Conservation (phyloP, 306 rosid genomes). For the Fragaria iinumae region DNA sequence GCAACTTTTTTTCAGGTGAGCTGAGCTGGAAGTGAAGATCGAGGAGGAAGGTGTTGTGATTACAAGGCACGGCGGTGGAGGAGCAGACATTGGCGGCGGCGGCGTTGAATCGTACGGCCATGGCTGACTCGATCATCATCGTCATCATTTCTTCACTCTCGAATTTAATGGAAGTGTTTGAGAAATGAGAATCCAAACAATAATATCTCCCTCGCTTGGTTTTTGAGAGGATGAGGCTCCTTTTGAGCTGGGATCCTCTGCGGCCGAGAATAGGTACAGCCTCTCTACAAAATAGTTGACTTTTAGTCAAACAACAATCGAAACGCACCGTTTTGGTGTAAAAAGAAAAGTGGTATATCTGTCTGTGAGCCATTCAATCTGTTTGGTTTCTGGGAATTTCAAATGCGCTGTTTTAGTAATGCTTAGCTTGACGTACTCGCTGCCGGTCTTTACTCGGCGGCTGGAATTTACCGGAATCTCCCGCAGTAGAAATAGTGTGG, state of each 20-base stretch:
- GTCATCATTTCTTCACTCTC: neutral
- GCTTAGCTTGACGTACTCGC: slow-evolving; percentile 58
- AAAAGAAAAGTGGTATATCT: neutral
- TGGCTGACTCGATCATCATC: slow-evolving; percentile 67
- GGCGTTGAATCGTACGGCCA: slow-evolving; percentile 65
- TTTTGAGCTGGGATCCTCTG: neutral
- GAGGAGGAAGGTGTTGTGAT: slow-evolving; percentile 32
- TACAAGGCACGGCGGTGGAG: slow-evolving; percentile 46
- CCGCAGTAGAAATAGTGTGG: slow-evolving; percentile 36
- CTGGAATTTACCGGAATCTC: slow-evolving; percentile 35
- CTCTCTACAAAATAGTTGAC: neutral
- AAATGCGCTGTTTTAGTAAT: slow-evolving; percentile 40
- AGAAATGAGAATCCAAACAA: neutral
- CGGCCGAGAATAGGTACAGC: neutral
- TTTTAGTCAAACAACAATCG: neutral
- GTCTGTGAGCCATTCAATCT: neutral
- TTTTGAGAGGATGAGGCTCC: slow-evolving; percentile 5
- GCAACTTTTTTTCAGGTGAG: neutral
- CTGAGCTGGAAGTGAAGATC: neutral
- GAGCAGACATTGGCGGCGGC: slow-evolving; percentile 45
- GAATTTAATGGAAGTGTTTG: slow-evolving; percentile 5
- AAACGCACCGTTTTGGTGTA: neutral
- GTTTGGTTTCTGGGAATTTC: slow-evolving; percentile 3
- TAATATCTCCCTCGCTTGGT: neutral
- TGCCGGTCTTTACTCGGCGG: slow-evolving; percentile 42